Evolutionary conservation across 1,139 yeast genomes (phyloP).

Genomic region (Suhomyces atakaporum): DNA sequence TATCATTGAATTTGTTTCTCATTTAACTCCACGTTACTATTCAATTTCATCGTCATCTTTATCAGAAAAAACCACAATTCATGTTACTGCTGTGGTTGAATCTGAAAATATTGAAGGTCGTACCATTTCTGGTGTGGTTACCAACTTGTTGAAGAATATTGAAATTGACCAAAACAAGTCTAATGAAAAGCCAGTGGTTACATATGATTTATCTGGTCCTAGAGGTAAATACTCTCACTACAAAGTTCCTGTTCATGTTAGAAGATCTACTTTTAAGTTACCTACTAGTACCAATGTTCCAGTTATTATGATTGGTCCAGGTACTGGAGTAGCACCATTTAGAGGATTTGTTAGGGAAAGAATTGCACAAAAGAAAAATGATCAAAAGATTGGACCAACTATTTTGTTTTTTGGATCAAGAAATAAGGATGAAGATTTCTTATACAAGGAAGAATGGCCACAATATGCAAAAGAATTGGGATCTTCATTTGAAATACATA

Average conservation of each 20-base stretch:
- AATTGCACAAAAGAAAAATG: conserved; percentile 39
- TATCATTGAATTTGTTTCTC: conserved; percentile 76
- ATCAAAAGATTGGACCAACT: conserved; percentile 66
- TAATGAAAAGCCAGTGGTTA: conserved; percentile 46
- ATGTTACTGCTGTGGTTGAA: conserved; percentile 93
- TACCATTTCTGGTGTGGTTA: conserved; percentile 78
- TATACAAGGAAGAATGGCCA: conserved; percentile 87
- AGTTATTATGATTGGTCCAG: conserved; percentile 93
- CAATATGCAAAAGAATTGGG: conserved; percentile 66
- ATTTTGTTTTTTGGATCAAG: conserved; percentile 88
- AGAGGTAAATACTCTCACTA: conserved; percentile 55
- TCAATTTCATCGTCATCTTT: conserved; percentile 92
- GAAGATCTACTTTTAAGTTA: conserved; percentile 92
- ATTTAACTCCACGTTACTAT: conserved; percentile 91
- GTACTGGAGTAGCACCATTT: conserved; percentile 98
- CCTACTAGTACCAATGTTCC: conserved; percentile 89
- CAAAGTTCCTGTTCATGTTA: conserved; percentile 86
- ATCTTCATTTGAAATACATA: conserved; percentile 64
- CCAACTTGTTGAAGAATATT: conserved; percentile 79
- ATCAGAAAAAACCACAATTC: conserved; percentile 72
- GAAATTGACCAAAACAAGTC: conserved; percentile 62
- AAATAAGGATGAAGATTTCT: conserved; percentile 67
- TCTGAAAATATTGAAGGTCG: conserved; percentile 51
- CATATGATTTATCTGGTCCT: conserved; percentile 81
- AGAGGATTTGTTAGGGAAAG: conserved; percentile 92